These are phyloP conservation scores for Lecanicillium sp. DNA, from an alignment of 2,329 filamentous ascomycete species.

Conservation along the genomic window DNA sequence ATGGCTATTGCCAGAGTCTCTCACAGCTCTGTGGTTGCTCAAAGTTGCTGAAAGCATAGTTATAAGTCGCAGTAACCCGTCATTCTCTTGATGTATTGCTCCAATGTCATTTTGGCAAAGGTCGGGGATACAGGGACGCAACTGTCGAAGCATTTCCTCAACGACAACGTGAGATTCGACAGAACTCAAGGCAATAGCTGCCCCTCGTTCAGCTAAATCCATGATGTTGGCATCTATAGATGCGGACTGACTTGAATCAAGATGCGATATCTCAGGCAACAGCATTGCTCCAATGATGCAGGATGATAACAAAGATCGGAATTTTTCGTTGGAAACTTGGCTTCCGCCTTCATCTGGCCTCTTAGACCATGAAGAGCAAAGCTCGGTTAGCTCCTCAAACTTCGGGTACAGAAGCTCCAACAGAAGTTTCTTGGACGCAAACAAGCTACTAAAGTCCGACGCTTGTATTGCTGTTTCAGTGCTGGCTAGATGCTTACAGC, in stretches of 20 bases:
- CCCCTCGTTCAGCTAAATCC: constrained; percentile 30
- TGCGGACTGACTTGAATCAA: constrained; percentile 40
- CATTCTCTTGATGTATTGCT: constrained; percentile 28
- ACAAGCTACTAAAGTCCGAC: constrained; percentile 24
- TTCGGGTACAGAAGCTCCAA: constrained; percentile 48
- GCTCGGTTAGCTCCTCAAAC: constrained; percentile 37
- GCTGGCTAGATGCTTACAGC: constrained; percentile 5
- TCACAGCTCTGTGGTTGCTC: constrained; percentile 22
- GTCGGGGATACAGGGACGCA: constrained; percentile 39
- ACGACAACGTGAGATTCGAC: constrained; percentile 38
- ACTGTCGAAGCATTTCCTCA: constrained; percentile 36
- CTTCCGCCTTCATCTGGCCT: constrained; percentile 35
- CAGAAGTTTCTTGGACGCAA: constrained; percentile 40
- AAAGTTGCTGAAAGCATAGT: constrained; percentile 28
- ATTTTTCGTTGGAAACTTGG: constrained; percentile 44
- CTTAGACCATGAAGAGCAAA: constrained; percentile 41
- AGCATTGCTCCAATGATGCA: constrained; percentile 38
- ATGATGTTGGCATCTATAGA: constrained; percentile 38
- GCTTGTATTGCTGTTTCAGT: constrained; percentile 11
- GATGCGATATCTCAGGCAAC: constrained; percentile 36
- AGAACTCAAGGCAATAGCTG: constrained; percentile 32
- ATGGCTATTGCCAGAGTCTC: constrained; percentile 26
- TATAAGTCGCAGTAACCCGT: constrained; percentile 35
- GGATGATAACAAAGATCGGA: constrained; percentile 44
- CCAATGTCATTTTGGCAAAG: constrained; percentile 29